Evolutionary conservation across 2,329 filamentous ascomycete genomes (phyloP), one percentile per base, ranked within the genome.

Genomic region (Colletotrichum spinosum): DNA sequence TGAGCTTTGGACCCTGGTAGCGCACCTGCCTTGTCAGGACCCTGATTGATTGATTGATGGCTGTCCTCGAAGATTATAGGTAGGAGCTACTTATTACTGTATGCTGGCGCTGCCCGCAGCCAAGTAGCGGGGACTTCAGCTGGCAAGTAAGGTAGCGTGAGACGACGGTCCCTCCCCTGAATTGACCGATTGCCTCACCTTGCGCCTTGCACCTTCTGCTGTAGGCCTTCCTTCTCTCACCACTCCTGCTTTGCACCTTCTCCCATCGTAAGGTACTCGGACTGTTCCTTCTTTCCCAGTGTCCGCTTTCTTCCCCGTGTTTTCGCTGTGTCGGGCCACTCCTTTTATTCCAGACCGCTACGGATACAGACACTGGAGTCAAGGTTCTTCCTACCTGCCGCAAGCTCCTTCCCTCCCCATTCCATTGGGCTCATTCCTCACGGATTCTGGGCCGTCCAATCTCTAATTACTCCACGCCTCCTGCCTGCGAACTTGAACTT

Each of bases 101-200:
- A 4, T 25, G 25, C 25, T 25, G 25, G 4, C 25, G 25, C 25
- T 25, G 25, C 25, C 25, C 5, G 25, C 25, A 25, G 25, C 25
- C 25, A 5, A 25, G 25, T 25, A 25, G 4, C 25, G 3, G 25
- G 25, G 25, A 25, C 25, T 25, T 25, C 17, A 17, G 17, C 17
- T 17, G 17, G 17, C 17, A 17, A 17, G 25, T 25, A 25, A 25
- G 25, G 25, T 25, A 25, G 25, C 58, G 58, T 65, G 62, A 62
- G 62, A 65, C 48, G 52, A 11, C 57, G 38, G 57, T 41, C 50
- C 52, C 50, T 62, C 52, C 34, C 62, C 62, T 62, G 58, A 56
- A 62, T 51, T 55, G 61, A 45, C 38, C 45, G 56, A 56, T 62
- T 65, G 52, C 58, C 37, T 65, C 62, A 41, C 62, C 58, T 65